phyloP scores from a whole-genome alignment of 129 eudicot species.

The Chrysanthemum seticuspe region DNA sequence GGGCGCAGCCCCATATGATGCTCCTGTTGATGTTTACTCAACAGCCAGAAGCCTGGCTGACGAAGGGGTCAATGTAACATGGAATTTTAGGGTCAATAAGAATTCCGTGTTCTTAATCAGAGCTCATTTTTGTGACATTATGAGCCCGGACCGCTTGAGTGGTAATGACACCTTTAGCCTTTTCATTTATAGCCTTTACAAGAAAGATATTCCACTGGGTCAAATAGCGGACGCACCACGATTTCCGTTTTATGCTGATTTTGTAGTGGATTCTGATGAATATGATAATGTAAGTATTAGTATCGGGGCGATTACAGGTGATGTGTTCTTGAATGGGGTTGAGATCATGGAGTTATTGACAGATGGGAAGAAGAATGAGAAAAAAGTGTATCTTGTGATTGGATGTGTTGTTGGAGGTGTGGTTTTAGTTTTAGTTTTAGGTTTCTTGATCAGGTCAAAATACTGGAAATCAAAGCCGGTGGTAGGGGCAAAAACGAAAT shows the following conservation, averaged over 20 bases:
- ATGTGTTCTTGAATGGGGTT: background rate
- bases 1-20: slow-evolving; percentile 26
- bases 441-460: slow-evolving; percentile 25
- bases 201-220: background rate
- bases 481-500: slow-evolving; percentile 20
- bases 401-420: slow-evolving; percentile 43
- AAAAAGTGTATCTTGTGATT: background rate
- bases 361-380: background rate
- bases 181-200: background rate
- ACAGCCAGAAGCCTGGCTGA: slow-evolving; percentile 44
- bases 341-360: background rate
- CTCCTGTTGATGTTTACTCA: slow-evolving; percentile 50
- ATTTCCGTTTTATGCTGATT: background rate
- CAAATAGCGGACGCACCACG: accelerated
- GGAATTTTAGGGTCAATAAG: background rate
- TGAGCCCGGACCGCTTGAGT: background rate
- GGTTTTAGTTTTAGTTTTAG: slow-evolving; percentile 21
- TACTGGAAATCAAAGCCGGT: slow-evolving; percentile 26
- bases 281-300: background rate
- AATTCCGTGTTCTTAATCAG: background rate
- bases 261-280: background rate
- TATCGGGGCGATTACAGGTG: background rate
- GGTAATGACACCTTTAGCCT: background rate
- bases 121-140: background rate
- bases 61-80: background rate